phyloP scores from a whole-genome alignment of 371 early-diverging fungal genomes.

The Mortierella sp. region DNA sequence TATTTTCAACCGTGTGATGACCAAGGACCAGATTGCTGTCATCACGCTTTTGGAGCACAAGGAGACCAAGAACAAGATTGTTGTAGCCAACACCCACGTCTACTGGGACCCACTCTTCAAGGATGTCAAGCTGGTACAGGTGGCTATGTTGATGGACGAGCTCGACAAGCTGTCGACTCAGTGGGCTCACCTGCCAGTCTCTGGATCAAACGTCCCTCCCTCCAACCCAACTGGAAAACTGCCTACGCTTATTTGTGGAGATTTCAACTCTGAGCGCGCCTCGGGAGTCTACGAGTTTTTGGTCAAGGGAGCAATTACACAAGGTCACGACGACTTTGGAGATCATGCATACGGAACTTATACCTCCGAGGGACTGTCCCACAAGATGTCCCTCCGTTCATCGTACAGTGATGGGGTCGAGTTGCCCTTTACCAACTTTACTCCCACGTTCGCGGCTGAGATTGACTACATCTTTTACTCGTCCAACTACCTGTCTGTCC shows the following conservation, averaged over 20 bases:
- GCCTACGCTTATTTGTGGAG: conserved; percentile 91
- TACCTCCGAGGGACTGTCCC: conserved; percentile 87
- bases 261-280: conserved; percentile 96
- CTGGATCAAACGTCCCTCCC: conserved; percentile 45
- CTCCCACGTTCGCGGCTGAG: conserved; percentile 92
- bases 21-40: conserved; percentile 98
- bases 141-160: conserved; percentile 96
- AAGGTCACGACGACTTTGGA: conserved; percentile 90
- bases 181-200: conserved; percentile 61
- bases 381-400: conserved; percentile 86
- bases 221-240: conserved; percentile 62
- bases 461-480: conserved; percentile 99
- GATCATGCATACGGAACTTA: conserved; percentile 89
- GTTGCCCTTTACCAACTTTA: conserved; percentile 96
- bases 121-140: conserved; percentile 99
- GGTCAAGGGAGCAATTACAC: conserved; percentile 74
- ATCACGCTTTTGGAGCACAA: conserved; percentile 89
- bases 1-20: conserved; percentile 95
- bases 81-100: conserved; percentile 95
- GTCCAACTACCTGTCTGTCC: conserved; percentile 79
- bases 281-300: conserved; percentile 96
- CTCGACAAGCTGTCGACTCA: conserved; percentile 74
- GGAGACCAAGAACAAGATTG: conserved; percentile 75
- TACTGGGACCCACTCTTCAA: conserved; percentile 95
- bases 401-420: conserved; percentile 84